These are phyloP conservation scores for Escallonia rubra DNA, from an alignment of 129 eudicot species.

Conservation along the genomic window DNA sequence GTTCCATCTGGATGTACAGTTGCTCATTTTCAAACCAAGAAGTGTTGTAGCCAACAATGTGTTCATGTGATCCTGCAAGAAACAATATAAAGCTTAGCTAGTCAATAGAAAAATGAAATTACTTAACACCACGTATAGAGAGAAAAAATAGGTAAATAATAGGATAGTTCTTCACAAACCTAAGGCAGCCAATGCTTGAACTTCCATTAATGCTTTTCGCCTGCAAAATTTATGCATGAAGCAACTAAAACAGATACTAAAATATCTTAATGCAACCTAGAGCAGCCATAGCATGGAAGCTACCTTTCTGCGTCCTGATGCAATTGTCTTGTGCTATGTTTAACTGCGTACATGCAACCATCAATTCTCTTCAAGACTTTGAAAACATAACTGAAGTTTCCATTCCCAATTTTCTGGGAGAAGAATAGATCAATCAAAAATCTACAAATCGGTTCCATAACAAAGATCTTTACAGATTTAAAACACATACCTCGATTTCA, in stretches of 20 bases:
- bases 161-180: constrained; percentile 35
- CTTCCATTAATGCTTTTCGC: constrained; percentile 96
- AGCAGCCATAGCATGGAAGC: constrained; percentile 7
- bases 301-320: constrained; percentile 75
- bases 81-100: not conserved
- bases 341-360: constrained; percentile 94
- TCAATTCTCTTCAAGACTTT: constrained; percentile 84
- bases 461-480: not conserved
- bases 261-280: not conserved
- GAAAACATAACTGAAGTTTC: constrained; percentile 81
- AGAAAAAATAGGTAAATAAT: not conserved
- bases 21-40: constrained; percentile 93
- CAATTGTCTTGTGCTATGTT: constrained; percentile 55
- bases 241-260: not conserved
- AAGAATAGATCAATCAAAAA: not conserved
- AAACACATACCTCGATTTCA: constrained; percentile 65
- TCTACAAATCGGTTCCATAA: not conserved
- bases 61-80: constrained; percentile 74
- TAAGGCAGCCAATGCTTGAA: constrained; percentile 90
- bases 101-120: not conserved
- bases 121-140: not conserved
- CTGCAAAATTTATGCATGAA: constrained; percentile 27
- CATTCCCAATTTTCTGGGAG: constrained; percentile 77
- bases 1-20: constrained; percentile 91
- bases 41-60: constrained; percentile 72